Conservation (phyloP, 1,284 basidiomycete species). For the Cutaneotrichosporon arboriforme region DNA sequence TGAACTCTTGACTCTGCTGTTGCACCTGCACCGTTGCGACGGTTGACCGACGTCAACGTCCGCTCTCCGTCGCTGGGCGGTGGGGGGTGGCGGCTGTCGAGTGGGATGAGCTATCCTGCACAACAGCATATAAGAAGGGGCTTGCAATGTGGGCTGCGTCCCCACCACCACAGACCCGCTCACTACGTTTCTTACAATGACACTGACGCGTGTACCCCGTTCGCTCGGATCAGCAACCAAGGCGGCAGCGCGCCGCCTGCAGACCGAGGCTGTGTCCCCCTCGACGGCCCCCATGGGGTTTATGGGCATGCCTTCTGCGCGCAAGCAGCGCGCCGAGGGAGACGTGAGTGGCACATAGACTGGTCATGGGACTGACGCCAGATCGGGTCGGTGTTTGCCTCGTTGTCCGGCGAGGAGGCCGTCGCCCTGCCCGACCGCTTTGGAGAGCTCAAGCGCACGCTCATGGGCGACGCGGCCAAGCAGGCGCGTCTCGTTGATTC, state of each 20-base stretch:
- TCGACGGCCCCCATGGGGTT: background rate
- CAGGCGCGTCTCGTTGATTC: conserved; percentile 53
- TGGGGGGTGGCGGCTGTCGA: background rate
- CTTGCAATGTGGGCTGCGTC: no score
- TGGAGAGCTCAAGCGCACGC: conserved; percentile 58
- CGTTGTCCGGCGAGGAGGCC: conserved; percentile 51
- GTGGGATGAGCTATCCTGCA: background rate
- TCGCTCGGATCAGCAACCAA: background rate
- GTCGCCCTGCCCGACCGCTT: conserved; percentile 57
- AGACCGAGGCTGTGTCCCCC: background rate
- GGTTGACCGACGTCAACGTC: no score
- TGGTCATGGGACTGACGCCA: conserved; percentile 5
- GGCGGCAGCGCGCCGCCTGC: background rate
- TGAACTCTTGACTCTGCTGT: background rate
- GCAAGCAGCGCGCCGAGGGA: conserved; percentile 18
- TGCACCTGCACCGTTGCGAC: background rate
- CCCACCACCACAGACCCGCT: no score
- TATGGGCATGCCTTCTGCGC: background rate
- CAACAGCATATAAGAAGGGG: no score
- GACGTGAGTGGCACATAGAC: conserved; percentile 9
- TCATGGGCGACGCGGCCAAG: conserved; percentile 43
- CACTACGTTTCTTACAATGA: background rate
- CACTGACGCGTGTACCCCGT: background rate
- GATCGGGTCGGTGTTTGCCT: conserved; percentile 59
- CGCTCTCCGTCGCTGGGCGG: no score